Conservation (phyloP, 805 yeast species). For the Scheffersomyces spartinae region DNA sequence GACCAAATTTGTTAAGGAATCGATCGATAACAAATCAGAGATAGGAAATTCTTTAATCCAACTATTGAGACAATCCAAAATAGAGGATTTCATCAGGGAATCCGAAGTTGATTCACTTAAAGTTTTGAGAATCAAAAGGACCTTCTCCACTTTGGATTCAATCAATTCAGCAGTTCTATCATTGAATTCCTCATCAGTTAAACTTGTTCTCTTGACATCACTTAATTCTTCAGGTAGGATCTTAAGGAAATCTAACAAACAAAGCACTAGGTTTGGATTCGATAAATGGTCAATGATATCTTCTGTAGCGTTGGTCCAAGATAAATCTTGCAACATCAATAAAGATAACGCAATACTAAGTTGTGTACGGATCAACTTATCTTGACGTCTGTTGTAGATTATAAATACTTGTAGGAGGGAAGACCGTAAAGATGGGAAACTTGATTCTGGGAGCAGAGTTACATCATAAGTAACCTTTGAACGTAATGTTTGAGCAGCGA, state of each 20-base stretch:
- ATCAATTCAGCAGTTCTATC: conserved; percentile 53
- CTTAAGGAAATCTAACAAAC: conserved; percentile 68
- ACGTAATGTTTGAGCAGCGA: conserved; percentile 85
- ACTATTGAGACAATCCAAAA: conserved; percentile 69
- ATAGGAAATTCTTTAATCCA: conserved; percentile 88
- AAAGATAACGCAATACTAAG: conserved; percentile 73
- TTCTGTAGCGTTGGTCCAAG: conserved; percentile 60
- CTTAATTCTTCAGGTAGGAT: conserved; percentile 86
- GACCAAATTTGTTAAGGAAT: conserved; percentile 56
- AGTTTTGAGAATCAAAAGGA: conserved; percentile 50
- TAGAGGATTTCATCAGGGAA: conserved; percentile 22
- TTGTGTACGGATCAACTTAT: conserved; percentile 67
- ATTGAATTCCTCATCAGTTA: conserved; percentile 73
- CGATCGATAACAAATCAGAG: conserved; percentile 48
- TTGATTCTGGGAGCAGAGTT: conserved; percentile 54
- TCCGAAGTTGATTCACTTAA: conserved; percentile 23
- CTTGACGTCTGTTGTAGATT: conserved; percentile 36
- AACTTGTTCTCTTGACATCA: conserved; percentile 64
- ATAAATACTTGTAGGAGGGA: conserved; percentile 50
- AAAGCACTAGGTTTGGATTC: conserved; percentile 24
- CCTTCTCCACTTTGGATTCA: conserved; percentile 53
- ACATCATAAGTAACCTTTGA: conserved; percentile 79
- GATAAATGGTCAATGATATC: conserved; percentile 47
- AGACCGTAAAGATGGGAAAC: conserved; percentile 52
- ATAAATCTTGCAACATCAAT: conserved; percentile 62